phyloP scores from a whole-genome alignment of 306 rosid species.

The Castanopsis chinensis region DNA sequence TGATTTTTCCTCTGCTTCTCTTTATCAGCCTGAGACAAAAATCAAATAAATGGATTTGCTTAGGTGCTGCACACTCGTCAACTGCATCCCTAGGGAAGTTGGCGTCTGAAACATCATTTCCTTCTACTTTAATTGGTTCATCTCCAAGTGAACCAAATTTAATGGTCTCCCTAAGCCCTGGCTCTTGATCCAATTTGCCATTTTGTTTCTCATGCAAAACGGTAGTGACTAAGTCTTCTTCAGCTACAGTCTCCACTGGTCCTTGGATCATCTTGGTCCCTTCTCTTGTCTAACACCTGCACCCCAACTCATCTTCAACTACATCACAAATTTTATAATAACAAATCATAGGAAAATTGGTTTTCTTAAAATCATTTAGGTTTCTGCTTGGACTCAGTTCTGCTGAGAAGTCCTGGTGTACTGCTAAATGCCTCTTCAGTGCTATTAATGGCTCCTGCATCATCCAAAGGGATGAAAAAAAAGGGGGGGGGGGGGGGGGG shows the following conservation, averaged over 20 bases:
- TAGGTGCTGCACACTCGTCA: conserved; percentile 92
- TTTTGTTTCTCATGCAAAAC: conserved; percentile 47
- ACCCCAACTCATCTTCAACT: no score
- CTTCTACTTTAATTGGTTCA: conserved; percentile 58
- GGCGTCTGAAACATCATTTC: conserved; percentile 38
- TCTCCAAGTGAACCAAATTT: conserved; percentile 88
- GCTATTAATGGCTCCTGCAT: no score
- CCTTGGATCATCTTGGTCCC: conserved; percentile 55
- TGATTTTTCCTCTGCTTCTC: conserved; percentile 70
- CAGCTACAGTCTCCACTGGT: conserved; percentile 49
- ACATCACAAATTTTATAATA: no score
- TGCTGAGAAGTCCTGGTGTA: no score
- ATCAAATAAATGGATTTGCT: conserved; percentile 71
- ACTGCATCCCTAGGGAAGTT: conserved; percentile 62
- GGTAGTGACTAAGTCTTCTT: conserved; percentile 52
- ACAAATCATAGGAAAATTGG: no score
- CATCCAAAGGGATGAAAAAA: no score
- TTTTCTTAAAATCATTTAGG: no score
- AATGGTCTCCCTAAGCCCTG: conserved; percentile 49
- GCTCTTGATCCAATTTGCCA: conserved; percentile 52
- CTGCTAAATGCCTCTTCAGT: no score
- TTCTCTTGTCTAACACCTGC: no score
- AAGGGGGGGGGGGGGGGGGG: no score
- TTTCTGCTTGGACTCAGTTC: no score
- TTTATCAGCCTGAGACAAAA: conserved; percentile 52